Conservation (phyloP, 306 rosid genomes). For the Medicago lupulina region DNA sequence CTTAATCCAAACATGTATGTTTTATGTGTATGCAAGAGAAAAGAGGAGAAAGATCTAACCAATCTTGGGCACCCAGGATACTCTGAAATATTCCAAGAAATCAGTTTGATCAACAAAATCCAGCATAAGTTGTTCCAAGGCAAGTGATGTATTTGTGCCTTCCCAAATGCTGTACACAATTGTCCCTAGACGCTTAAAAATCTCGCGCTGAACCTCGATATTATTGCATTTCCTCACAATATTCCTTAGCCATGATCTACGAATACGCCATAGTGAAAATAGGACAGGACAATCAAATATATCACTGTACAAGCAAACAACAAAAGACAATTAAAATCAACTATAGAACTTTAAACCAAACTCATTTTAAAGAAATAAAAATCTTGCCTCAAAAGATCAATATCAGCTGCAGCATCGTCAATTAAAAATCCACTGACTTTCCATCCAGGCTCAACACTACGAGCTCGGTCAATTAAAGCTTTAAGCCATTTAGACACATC, state of each 20-base stretch:
- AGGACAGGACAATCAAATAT: constrained; percentile 81
- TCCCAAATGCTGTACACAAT: constrained; percentile 74
- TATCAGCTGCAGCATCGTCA: constrained; percentile 91
- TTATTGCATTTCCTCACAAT: constrained; percentile 75
- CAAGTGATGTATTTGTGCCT: constrained; percentile 55
- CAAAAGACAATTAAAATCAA: constrained; percentile 32
- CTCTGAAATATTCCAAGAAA: constrained; percentile 88
- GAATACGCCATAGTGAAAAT: constrained; percentile 90
- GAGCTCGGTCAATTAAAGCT: constrained; percentile 72
- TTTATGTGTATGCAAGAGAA: constrained; percentile 39
- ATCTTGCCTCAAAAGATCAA: constrained; percentile 83
- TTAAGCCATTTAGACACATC: constrained; percentile 91
- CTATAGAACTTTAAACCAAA: constrained; percentile 26
- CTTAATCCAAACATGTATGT: constrained; percentile 14
- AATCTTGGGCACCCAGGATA: constrained; percentile 87
- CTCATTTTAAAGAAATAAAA: constrained; percentile 33
- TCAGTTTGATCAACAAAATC: constrained; percentile 88
- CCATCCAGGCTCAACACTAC: constrained; percentile 79
- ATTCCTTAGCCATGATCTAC: constrained; percentile 94
- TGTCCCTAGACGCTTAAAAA: constrained; percentile 79
- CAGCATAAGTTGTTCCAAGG: constrained; percentile 67
- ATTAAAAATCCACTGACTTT: constrained; percentile 81
- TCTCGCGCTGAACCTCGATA: constrained; percentile 82
- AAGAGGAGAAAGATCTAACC: constrained; percentile 69
- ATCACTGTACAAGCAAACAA: constrained; percentile 64